Percentiles rank a stretch among this genome's conserved stretches.
Evolutionary conservation across 495 filamentous ascomycete genomes (phyloP).

Genomic region (Hypoxylon subgilvum): DNA sequence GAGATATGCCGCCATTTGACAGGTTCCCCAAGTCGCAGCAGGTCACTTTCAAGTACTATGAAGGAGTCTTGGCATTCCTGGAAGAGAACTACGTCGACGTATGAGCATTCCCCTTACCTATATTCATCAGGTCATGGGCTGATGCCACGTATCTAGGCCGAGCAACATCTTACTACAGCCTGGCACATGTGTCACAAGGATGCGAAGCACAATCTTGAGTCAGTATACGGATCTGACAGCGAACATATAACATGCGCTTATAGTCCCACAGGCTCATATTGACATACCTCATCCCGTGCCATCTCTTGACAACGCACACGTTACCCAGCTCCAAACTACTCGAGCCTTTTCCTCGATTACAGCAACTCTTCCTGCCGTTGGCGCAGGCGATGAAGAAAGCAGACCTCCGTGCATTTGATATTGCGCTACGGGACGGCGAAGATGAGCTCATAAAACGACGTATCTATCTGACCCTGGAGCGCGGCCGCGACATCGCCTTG

Average conservation of each 20-base stretch:
- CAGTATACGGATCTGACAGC: constrained; percentile 33
- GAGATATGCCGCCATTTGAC: constrained; percentile 77
- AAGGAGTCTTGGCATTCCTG: constrained; percentile 85
- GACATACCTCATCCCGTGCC: constrained; percentile 93
- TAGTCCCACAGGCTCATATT: constrained; percentile 73
- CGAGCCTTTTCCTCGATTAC: constrained; percentile 74
- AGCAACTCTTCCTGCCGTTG: constrained; percentile 78
- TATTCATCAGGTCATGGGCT: constrained; percentile 12
- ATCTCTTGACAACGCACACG: constrained; percentile 82
- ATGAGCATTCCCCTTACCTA: constrained; percentile 21
- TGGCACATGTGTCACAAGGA: constrained; percentile 75
- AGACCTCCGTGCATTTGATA: constrained; percentile 82
- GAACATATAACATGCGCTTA: constrained; percentile 32
- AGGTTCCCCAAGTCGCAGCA: constrained; percentile 84
- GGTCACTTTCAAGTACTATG: constrained; percentile 96
- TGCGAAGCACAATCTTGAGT: constrained; percentile 80
- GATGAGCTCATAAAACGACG: constrained; percentile 91
- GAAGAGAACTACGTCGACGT: constrained; percentile 88
- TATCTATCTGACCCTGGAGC: constrained; percentile 92
- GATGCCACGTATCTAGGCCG: constrained; percentile 65
- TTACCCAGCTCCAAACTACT: constrained; percentile 77
- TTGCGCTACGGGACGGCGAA: constrained; percentile 78
- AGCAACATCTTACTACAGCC: constrained; percentile 77
- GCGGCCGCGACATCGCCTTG: constrained; percentile 86
- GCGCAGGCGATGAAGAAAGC: constrained; percentile 77